phyloP scores from a whole-genome alignment of 2,329 filamentous ascomycete genomes.

The Paecilomyces sp. region DNA sequence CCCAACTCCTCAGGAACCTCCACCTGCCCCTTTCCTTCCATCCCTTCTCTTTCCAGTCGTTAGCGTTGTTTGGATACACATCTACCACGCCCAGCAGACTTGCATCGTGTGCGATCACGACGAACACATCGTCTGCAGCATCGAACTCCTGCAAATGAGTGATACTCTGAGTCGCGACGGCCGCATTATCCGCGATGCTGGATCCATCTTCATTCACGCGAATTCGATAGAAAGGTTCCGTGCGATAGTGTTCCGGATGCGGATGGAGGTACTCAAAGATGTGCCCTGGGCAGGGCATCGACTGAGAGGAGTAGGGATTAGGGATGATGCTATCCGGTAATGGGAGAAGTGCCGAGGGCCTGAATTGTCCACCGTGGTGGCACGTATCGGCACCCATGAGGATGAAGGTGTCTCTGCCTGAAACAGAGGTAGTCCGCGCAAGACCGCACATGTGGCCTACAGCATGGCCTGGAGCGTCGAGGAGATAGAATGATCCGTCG shows the following conservation, averaged over 20 bases:
- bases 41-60: constrained; percentile 26
- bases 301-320: not conserved
- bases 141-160: constrained; percentile 27
- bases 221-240: not conserved
- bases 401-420: constrained; percentile 6
- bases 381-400: constrained; percentile 17
- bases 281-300: not conserved
- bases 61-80: constrained; percentile 25
- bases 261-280: not conserved
- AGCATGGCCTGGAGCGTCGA: constrained; percentile 26
- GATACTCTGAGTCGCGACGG: constrained; percentile 16
- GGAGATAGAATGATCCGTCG: constrained; percentile 48
- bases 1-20: constrained; percentile 29
- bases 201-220: not conserved
- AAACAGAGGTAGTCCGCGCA: constrained; percentile 5
- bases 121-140: constrained; percentile 23
- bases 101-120: constrained; percentile 29
- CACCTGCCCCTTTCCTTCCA: constrained; percentile 24
- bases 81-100: constrained; percentile 22
- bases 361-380: constrained; percentile 32
- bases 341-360: constrained; percentile 27
- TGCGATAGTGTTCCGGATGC: not conserved
- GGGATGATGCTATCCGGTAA: constrained; percentile 19
- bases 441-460: constrained; percentile 9
- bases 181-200: not conserved